Base-by-base conservation (phyloP, 2,329 filamentous ascomycete genomes). In the Diplocarpon mali region DNA sequence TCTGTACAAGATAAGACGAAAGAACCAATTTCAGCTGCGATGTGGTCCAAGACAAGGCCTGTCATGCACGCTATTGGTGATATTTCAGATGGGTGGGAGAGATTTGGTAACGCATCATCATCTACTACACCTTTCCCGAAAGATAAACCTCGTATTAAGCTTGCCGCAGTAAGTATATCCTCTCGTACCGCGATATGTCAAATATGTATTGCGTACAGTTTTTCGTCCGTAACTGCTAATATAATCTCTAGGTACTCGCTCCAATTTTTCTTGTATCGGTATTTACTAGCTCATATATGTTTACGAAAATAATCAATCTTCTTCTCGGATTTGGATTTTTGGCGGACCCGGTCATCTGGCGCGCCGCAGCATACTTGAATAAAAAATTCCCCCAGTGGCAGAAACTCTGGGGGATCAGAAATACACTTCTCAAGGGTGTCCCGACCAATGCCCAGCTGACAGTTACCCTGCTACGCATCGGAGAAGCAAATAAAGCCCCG, bases 401-500 rank as follows among this genome's bases (percentile, higher is more conserved):
- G 56, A 84, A 82, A 53, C 68, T 86, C 6, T 68, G 90, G 13
- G 80, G 88, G 56, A 42, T 47, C 12, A 44, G 45, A 31, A 52
- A 52, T 60, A 86, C 83, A 0, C 61, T 92, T 1, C 75, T 94
- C 40, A 85, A 83, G 58, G 85, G 85, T 2, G 80, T 92, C 0
- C 87, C 87, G 1, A 94, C 86, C 1, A 92, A 93, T 59, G 85
- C 85, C 3, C 87, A 94, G 58, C 74, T 93, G 14, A 80, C 85
- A 0, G 67, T 93, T 24, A 93, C 86, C 0, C 71, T 93, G 1
- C 75, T 93, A 10, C 82, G 87, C 5, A 78, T 90, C 27, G 86
- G 85, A 34, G 87, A 93, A 64, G 76, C 76, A 10, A 89, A 89
- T 64, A 83, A 84, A 53, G 80, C 84, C 0, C 87, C 87, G 0